Percentiles rank a stretch among this genome's conserved stretches.
These are phyloP conservation scores for Ceriops decandra DNA, from an alignment of 345 rosid genomes.

Conservation along the genomic window DNA sequence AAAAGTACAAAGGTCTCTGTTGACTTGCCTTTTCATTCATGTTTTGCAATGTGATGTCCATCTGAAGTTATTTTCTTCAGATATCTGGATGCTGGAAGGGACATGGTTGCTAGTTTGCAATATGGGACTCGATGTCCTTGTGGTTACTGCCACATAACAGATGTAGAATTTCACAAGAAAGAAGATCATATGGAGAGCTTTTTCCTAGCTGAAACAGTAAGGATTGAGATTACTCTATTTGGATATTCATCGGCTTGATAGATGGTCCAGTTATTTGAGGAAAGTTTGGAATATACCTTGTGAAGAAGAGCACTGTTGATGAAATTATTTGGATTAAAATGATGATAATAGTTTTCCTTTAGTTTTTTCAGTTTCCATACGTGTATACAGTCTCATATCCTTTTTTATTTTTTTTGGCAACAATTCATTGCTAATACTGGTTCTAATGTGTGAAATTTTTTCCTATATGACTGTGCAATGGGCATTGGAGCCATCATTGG, in stretches of 20 bases:
- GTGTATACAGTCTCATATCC: no score
- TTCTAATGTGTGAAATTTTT: no score
- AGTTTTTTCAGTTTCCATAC: not conserved
- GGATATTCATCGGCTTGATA: not conserved
- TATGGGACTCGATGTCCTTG: conserved; percentile 93
- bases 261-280: no score
- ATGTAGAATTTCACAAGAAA: conserved; percentile 79
- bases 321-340: not conserved
- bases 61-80: conserved; percentile 31
- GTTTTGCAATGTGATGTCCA: not conserved
- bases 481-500: no score
- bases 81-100: conserved; percentile 92
- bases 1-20: no score
- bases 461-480: no score
- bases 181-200: conserved; percentile 99
- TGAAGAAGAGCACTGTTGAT: no score
- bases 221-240: conserved; percentile 21
- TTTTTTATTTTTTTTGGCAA: no score
- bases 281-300: no score
- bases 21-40: not conserved
- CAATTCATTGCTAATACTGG: no score
- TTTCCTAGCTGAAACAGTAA: conserved; percentile 98
- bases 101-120: conserved; percentile 94
- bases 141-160: conserved; percentile 92
- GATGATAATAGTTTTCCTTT: not conserved